Evolutionary conservation across 164 flowering plant species (phyloP).

Genomic region (Echeveria elegans): DNA sequence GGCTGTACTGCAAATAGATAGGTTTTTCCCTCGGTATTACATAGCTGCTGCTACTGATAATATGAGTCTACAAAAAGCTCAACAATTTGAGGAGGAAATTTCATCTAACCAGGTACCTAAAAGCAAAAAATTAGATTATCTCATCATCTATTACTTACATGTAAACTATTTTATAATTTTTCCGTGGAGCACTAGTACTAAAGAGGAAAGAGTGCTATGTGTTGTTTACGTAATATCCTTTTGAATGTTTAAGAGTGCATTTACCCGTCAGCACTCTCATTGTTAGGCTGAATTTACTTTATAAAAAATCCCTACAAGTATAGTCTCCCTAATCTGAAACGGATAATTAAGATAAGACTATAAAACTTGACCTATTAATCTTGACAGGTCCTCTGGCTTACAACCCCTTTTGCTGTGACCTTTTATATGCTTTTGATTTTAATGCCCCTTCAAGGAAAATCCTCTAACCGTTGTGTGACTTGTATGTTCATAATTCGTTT

Average conservation of each 20-base stretch:
- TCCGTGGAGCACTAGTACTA: no score
- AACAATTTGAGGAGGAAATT: conserved; percentile 28
- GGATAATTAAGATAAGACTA: background rate
- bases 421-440: background rate
- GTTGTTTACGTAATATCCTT: no score
- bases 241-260: no score
- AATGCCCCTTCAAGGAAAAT: background rate
- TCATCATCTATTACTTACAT: background rate
- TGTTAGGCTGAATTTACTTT: no score
- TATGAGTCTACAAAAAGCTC: conserved; percentile 93
- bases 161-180: background rate
- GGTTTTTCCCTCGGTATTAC: conserved; percentile 62
- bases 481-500: no score
- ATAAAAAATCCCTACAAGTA: no score
- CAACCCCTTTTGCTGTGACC: no score
- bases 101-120: background rate
- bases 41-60: conserved; percentile 84
- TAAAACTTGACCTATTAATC: background rate
- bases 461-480: background rate
- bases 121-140: background rate
- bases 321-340: background rate
- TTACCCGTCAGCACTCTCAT: no score
- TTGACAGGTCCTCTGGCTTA: background rate
- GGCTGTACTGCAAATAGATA: conserved; percentile 46
- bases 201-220: no score